A percentile compares a stretch with the other conserved stretches of the same genome.
Conservation (phyloP, 1,284 basidiomycete species). For the Cryptococcus floricola region DNA sequence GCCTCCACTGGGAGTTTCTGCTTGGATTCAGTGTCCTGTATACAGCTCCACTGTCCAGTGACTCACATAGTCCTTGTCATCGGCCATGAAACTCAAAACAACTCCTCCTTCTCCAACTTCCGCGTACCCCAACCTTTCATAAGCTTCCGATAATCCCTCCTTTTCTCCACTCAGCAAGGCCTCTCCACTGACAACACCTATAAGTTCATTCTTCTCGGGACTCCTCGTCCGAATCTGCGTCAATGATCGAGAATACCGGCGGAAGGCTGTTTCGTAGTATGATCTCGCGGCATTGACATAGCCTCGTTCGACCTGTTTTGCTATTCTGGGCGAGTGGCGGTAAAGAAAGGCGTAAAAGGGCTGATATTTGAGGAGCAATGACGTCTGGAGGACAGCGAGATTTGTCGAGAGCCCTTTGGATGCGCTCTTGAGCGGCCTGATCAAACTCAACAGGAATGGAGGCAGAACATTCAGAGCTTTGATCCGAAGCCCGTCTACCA, state of each 20-base stretch:
- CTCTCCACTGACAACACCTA: constrained; percentile 36
- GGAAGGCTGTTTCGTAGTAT: constrained; percentile 94
- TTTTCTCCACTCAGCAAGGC: constrained; percentile 26
- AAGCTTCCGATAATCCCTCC: constrained; percentile 49
- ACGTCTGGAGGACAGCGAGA: constrained; percentile 86
- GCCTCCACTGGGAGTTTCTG: constrained; percentile 67
- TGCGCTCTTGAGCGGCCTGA: constrained; percentile 75
- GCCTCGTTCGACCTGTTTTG: constrained; percentile 82
- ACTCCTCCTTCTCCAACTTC: constrained; percentile 62
- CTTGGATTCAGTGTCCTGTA: not conserved
- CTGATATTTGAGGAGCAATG: constrained; percentile 77
- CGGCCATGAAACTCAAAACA: constrained; percentile 77
- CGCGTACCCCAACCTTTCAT: constrained; percentile 61
- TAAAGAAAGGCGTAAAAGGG: constrained; percentile 81
- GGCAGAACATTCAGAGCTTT: constrained; percentile 83
- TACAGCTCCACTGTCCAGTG: too few relatives aligned
- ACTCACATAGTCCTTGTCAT: constrained; percentile 75
- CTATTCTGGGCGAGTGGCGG: constrained; percentile 73
- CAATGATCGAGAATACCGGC: constrained; percentile 80
- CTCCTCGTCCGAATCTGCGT: constrained; percentile 65
- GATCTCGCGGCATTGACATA: constrained; percentile 79
- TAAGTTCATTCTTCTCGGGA: constrained; percentile 38
- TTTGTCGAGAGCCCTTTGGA: constrained; percentile 69
- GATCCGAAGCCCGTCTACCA: constrained; percentile 79
- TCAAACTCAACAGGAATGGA: constrained; percentile 75